Conservation (phyloP, 1,284 basidiomycete genomes). For the Ustilago esculenta region DNA sequence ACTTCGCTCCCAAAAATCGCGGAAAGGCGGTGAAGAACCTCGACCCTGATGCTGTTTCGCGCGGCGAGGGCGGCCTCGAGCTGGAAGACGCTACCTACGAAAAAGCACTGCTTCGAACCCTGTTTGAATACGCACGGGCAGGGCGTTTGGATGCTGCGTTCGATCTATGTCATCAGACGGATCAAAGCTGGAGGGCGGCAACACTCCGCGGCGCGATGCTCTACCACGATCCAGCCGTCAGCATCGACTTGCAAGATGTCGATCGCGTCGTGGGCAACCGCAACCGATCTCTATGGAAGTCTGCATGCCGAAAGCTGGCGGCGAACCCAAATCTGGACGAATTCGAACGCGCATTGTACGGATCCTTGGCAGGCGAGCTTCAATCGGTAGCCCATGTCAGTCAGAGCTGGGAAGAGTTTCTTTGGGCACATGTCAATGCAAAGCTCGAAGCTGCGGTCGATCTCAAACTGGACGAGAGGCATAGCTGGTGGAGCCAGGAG, state of each 20-base stretch:
- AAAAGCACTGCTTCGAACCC: conserved; percentile 76
- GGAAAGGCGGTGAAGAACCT: conserved; percentile 55
- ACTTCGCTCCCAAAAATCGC: conserved; percentile 43
- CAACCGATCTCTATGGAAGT: conserved; percentile 63
- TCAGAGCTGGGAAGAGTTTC: conserved; percentile 85
- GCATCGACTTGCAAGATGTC: conserved; percentile 40
- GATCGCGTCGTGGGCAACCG: conserved; percentile 59
- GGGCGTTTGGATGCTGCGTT: conserved; percentile 85
- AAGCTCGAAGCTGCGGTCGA: conserved; percentile 83
- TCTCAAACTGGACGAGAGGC: conserved; percentile 67
- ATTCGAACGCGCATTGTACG: conserved; percentile 84
- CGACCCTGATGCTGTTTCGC: conserved; percentile 60
- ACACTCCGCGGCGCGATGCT: conserved; percentile 78
- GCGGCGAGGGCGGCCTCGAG: conserved; percentile 56
- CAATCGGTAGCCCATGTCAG: conserved; percentile 79
- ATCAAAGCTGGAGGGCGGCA: conserved; percentile 90
- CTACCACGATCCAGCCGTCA: conserved; percentile 54
- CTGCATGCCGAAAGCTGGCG: conserved; percentile 57
- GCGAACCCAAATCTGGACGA: conserved; percentile 73
- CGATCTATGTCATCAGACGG: conserved; percentile 81
- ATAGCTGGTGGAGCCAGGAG: conserved; percentile 68
- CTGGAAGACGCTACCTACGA: conserved; percentile 73
- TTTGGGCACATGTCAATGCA: conserved; percentile 90
- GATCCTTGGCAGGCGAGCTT: conserved; percentile 85
- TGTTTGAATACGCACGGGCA: conserved; percentile 81